Percentiles rank a stretch among this genome's conserved stretches.
These are phyloP conservation scores for Cadophora gregata DNA, from an alignment of 2,329 filamentous ascomycete genomes.

Conservation along the genomic window DNA sequence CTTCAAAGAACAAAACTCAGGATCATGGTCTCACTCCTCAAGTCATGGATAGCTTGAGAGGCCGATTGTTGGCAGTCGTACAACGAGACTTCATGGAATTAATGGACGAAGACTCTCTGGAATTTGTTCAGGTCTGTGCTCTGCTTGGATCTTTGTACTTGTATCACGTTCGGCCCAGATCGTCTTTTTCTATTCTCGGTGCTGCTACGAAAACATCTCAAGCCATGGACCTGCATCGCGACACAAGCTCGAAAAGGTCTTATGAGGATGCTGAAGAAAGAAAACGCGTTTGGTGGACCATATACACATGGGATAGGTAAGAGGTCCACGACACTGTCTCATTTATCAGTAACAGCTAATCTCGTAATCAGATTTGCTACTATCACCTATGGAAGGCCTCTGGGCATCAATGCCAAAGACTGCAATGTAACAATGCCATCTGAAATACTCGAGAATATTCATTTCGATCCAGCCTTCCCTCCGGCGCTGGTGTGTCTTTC, in stretches of 20 bases:
- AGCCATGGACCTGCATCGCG: constrained; percentile 30
- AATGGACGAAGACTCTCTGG: neutral
- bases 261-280: constrained; percentile 27
- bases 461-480: neutral
- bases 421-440: neutral
- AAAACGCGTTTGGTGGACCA: constrained; percentile 32
- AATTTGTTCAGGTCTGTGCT: neutral
- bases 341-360: neutral
- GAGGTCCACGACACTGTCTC: neutral
- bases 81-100: neutral
- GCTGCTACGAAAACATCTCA: constrained; percentile 29
- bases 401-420: neutral
- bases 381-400: neutral
- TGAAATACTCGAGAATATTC: neutral
- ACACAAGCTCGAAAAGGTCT: constrained; percentile 20
- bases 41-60: neutral
- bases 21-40: neutral
- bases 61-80: neutral
- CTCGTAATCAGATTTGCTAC: neutral
- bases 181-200: constrained; percentile 29
- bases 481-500: neutral
- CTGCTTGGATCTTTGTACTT: neutral
- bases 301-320: constrained; percentile 33
- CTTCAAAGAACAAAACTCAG: neutral
- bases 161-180: constrained; percentile 4